Base-by-base conservation (phyloP, 495 filamentous ascomycete genomes). In the Talaromyces liani region DNA sequence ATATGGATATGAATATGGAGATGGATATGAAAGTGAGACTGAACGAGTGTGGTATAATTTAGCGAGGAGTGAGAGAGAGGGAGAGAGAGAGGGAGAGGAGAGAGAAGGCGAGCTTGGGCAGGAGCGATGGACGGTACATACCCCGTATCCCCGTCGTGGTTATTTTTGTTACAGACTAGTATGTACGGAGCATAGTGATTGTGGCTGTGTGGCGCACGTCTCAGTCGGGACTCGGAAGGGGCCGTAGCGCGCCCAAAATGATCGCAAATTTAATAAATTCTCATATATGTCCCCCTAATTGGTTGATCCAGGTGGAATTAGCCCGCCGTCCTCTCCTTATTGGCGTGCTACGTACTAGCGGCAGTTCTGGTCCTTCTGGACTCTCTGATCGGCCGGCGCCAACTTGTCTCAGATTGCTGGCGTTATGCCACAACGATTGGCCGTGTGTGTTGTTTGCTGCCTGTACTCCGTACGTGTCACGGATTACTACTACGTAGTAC, bases 1-100 rank as follows among this genome's bases (percentile, higher is more conserved):
- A 55, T 55, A 60, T n/a, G 56, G 41, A 45, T 45, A 18, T 45
- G 41, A 3, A 8, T 27, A 24, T 24, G 20, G 41, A 51, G 20
- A 51, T 6, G 20, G n/a, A 51, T 18, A 24, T 29, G 53, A 56
- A 56, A 22, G 27, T 16, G 53, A 29, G 25, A n/a, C 3, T 22
- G 18, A 54, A 60, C 22, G 55, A 12, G 64, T 20, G 25, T 60
- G 65, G 33, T 53, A 7, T 31, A 61, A 54, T 57, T 62, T 16
- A 62, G 24, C 58, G 56, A 58, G 54, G 57, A 55, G 41, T 29
- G 18, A 51, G 29, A 22, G 45, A 47, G 36, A 36, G 29, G 31
- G 55, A 63, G 58, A 66, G 56, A 10, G 25, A 57, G 3, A 56
- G 51, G 65, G 55, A 34, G 25, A 27, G 55, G 55, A 31, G 53